Base-by-base conservation (phyloP, 352 stramenopile genomes). In the Globisporangium orthogonon region DNA sequence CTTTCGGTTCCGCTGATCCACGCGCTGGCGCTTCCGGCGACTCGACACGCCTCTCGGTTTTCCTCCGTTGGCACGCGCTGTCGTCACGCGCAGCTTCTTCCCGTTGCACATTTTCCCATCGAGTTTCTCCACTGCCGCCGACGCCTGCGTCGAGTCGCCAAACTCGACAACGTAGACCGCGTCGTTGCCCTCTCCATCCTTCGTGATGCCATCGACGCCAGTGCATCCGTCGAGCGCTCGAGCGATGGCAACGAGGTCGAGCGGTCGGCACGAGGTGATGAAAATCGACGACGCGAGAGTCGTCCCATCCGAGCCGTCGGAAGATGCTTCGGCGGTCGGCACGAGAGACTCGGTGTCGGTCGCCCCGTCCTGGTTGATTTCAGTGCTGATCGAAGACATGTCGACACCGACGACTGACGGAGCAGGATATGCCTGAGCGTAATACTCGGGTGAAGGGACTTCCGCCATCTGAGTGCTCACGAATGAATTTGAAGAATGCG, bases 11-110 rank as follows among this genome's bases (percentile, higher is more conserved):
- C 52, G 69, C 28, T 59, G 66, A 51, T 89, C 81, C 30, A 91
- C 57, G 39, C 81, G 78, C 59, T 91, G 81, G 31, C 81, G 68
- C 61, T 91, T 91, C 30, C 81, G 76, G 52, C 75, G 74, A 33
- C 81, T 76, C 23, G 78, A 71, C 0, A 58, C 70, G 9, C 65
- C 54, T 2, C 73, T 52, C 28, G 58, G 47, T 4, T 60, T 60
- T 28, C 23, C 53, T 9, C 53, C 54, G 6, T 73, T 11, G 1
- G 61, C 15, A 37, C 28, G 47, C 55, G 61, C 35, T 0, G 50
- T 10, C 7, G 29, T 60, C 15, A 77, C 76, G 33, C 68, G 73
- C 44, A 91, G 65, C 51, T 78, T 89, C 29, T 74, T 73, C 0
- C 71, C 75, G 59, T 73, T 67, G 59, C 76, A 88, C 50, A 81